Evolutionary conservation across 1,284 basidiomycete genomes (phyloP).

Genomic region (Malassezia dermatis): DNA sequence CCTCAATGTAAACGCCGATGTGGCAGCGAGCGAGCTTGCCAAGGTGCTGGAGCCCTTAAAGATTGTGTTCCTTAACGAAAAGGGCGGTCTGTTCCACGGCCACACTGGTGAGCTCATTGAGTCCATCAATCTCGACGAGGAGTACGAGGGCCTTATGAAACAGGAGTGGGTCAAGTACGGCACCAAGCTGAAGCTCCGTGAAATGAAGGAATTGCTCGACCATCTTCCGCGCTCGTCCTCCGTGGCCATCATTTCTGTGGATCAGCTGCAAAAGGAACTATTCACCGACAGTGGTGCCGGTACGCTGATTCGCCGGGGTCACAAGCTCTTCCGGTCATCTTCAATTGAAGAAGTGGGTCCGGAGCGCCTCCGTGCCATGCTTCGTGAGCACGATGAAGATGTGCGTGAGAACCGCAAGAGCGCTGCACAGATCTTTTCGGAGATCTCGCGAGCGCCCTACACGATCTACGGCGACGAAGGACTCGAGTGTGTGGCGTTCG

Average conservation of each 20-base stretch:
- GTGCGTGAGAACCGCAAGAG: slow-evolving; percentile 72
- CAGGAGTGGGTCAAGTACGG: slow-evolving; percentile 99
- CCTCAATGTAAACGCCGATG: slow-evolving; percentile 47
- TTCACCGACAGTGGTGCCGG: slow-evolving; percentile 98
- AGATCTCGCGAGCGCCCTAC: slow-evolving; percentile 60
- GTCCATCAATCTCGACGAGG: slow-evolving; percentile 95
- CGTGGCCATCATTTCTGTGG: slow-evolving; percentile 91
- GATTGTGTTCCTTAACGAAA: slow-evolving; percentile 97
- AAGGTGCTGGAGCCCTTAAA: slow-evolving; percentile 55
- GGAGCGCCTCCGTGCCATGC: slow-evolving; percentile 60
- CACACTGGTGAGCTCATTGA: slow-evolving; percentile 57
- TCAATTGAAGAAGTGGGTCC: slow-evolving; percentile 74
- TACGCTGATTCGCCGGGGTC: slow-evolving; percentile 90
- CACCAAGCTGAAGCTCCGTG: slow-evolving; percentile 96
- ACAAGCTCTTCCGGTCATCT: slow-evolving; percentile 87
- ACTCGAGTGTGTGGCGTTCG: slow-evolving; percentile 85
- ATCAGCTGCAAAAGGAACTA: slow-evolving; percentile 89
- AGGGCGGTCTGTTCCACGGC: slow-evolving; percentile 97
- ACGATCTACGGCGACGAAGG: slow-evolving; percentile 97
- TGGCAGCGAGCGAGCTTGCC: slow-evolving; percentile 45
- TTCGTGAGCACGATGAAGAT: slow-evolving; percentile 83
- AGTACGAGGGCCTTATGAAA: slow-evolving; percentile 93
- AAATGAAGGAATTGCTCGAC: slow-evolving; percentile 98
- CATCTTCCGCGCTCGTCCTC: slow-evolving; percentile 95
- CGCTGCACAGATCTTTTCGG: slow-evolving; percentile 76